A percentile compares a stretch with the other conserved stretches of the same genome.
Conservation (phyloP, 1,284 basidiomycete genomes). For the Apiotrichum domesticum region DNA sequence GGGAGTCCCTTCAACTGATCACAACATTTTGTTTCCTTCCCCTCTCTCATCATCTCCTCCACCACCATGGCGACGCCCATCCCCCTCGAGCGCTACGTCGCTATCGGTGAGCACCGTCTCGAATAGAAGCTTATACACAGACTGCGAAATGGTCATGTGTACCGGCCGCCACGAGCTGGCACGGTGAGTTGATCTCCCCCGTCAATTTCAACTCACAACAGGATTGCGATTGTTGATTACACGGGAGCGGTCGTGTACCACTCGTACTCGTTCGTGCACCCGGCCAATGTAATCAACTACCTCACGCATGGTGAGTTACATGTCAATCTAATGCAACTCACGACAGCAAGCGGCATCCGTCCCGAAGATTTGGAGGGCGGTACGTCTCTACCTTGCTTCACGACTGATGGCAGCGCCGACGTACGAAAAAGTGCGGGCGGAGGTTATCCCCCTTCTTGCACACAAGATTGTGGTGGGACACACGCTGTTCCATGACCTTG, state of each 20-base stretch:
- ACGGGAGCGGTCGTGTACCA: conserved; percentile 48
- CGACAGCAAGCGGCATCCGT: conserved; percentile 46
- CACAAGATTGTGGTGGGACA: conserved; percentile 84
- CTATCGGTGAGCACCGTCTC: conserved; percentile 22
- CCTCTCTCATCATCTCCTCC: neutral
- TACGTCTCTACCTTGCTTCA: neutral
- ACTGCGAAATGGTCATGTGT: conserved; percentile 41
- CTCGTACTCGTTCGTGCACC: conserved; percentile 49
- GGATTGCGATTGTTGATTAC: conserved; percentile 49
- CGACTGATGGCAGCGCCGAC: conserved; percentile 56
- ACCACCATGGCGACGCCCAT: neutral
- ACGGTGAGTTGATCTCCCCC: neutral
- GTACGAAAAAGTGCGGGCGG: conserved; percentile 69
- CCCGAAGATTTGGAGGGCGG: conserved; percentile 48
- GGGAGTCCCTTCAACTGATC: too few relatives aligned
- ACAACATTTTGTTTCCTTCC: too few relatives aligned
- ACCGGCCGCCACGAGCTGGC: conserved; percentile 10
- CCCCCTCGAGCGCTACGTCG: conserved; percentile 28
- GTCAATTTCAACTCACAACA: too few relatives aligned
- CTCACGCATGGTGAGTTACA: conserved; percentile 46
- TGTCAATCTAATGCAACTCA: neutral
- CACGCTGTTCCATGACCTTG: conserved; percentile 83
- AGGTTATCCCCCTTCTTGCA: conserved; percentile 67
- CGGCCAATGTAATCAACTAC: conserved; percentile 51
- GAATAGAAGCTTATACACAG: conserved; percentile 10